phyloP scores from a whole-genome alignment of 371 early-diverging fungal species.

The Saksenaea vasiformis region DNA sequence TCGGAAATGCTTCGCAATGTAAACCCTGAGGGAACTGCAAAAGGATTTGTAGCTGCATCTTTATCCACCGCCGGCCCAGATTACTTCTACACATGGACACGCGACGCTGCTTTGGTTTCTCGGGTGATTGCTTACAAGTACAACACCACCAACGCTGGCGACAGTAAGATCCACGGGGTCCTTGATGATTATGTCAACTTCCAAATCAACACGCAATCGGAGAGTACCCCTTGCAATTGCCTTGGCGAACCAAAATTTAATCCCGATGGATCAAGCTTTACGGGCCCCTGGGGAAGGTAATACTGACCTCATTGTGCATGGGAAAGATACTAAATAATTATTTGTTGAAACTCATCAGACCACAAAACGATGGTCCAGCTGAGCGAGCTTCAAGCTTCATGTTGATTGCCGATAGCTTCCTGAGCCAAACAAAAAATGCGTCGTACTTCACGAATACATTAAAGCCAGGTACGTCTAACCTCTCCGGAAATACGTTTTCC shows the following conservation, averaged over 20 bases:
- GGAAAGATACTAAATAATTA: background rate
- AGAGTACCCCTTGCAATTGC: slow-evolving; percentile 35
- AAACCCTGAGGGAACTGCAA: slow-evolving; percentile 33
- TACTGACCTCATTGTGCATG: background rate
- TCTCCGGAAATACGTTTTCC: background rate
- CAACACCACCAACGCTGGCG: slow-evolving; percentile 17
- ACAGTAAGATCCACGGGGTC: slow-evolving; percentile 14
- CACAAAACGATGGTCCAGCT: slow-evolving; percentile 88
- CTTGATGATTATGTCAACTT: slow-evolving; percentile 41
- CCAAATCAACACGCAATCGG: slow-evolving; percentile 30
- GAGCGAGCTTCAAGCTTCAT: slow-evolving; percentile 62
- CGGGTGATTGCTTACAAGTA: slow-evolving; percentile 35
- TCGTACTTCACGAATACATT: slow-evolving; percentile 20
- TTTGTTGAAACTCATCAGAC: slow-evolving; percentile 26
- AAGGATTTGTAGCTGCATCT: slow-evolving; percentile 46
- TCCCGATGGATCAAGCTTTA: slow-evolving; percentile 58
- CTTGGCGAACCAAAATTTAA: slow-evolving; percentile 83
- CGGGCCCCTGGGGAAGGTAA: slow-evolving; percentile 60
- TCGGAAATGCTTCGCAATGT: slow-evolving; percentile 29
- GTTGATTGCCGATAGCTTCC: slow-evolving; percentile 41
- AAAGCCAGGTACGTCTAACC: background rate
- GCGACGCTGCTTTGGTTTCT: slow-evolving; percentile 72
- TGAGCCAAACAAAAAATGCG: slow-evolving; percentile 5
- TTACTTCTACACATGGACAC: slow-evolving; percentile 80
- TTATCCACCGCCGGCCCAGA: slow-evolving; percentile 55